Evolutionary conservation across 2,329 filamentous ascomycete genomes (phyloP).

Genomic region (Alternaria rosae): DNA sequence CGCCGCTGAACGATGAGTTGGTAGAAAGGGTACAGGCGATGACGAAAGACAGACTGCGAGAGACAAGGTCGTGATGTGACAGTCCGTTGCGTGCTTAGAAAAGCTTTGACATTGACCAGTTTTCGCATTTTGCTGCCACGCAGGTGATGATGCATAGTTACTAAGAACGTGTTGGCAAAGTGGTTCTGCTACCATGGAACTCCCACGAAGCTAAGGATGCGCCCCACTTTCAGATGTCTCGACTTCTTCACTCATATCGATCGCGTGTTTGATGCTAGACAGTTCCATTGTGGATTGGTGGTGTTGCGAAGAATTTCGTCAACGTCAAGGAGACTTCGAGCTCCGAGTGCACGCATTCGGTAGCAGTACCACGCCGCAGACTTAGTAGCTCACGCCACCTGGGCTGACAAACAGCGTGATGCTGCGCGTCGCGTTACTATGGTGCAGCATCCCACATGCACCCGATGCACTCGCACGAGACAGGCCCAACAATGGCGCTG

Average conservation of each 20-base stretch:
- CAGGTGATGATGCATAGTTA: not conserved
- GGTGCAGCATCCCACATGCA: constrained; percentile 15
- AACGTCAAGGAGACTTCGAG: not conserved
- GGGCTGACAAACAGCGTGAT: constrained; percentile 24
- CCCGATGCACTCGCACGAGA: constrained; percentile 11
- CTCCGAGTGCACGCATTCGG: constrained; percentile 6
- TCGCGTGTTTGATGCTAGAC: not conserved
- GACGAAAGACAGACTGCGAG: not conserved
- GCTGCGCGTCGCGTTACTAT: constrained; percentile 22
- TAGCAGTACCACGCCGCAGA: not conserved
- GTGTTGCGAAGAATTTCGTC: not conserved
- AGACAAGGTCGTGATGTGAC: not conserved
- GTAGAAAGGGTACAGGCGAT: constrained; percentile 4
- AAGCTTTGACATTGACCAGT: not conserved
- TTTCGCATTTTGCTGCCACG: not conserved
- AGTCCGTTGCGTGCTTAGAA: not conserved
- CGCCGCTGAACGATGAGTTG: constrained; percentile 14
- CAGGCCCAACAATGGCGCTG: constrained; percentile 16
- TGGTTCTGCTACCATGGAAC: not conserved
- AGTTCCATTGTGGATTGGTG: not conserved
- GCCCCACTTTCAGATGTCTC: not conserved
- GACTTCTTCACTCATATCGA: not conserved
- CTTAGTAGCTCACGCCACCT: constrained; percentile 29
- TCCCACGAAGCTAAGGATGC: not conserved
- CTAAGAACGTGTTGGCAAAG: not conserved